Evolutionary conservation across 2,329 filamentous ascomycete species (phyloP).

Genomic region (Xylariaceae sp.): DNA sequence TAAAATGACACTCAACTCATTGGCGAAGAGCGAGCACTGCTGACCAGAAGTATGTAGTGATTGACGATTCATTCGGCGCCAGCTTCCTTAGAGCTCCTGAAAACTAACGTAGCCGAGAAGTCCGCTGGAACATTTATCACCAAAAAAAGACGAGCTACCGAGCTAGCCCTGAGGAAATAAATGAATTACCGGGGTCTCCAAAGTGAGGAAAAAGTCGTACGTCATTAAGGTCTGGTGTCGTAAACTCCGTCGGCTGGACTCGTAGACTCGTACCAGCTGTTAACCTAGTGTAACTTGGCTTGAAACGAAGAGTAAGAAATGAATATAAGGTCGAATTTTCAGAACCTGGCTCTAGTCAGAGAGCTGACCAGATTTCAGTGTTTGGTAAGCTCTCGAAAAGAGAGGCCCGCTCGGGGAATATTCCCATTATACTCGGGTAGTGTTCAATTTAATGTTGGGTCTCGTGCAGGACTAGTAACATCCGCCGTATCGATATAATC

Average conservation of each 20-base stretch:
- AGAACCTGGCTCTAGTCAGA: neutral
- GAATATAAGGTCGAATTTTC: neutral
- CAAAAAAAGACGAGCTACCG: neutral
- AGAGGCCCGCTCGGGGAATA: neutral
- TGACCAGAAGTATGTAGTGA: neutral
- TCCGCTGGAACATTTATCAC: neutral
- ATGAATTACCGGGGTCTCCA: neutral
- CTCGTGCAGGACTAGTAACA: neutral
- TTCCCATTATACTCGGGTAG: neutral
- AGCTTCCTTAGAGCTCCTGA: neutral
- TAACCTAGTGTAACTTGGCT: too few relatives aligned
- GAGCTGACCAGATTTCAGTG: neutral
- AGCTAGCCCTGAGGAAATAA: neutral
- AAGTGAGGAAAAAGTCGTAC: neutral
- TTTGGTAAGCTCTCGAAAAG: neutral
- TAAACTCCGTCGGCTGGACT: neutral
- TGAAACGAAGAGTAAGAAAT: neutral
- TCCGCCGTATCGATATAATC: constrained; percentile 5
- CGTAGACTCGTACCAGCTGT: too few relatives aligned
- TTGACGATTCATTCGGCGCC: neutral
- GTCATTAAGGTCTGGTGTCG: neutral
- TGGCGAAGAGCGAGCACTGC: neutral
- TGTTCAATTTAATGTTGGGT: neutral
- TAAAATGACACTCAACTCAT: constrained; percentile 1
- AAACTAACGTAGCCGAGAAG: neutral